Base-by-base conservation (phyloP, 2,329 filamentous ascomycete genomes). In the Cucurbitaria berberidis region DNA sequence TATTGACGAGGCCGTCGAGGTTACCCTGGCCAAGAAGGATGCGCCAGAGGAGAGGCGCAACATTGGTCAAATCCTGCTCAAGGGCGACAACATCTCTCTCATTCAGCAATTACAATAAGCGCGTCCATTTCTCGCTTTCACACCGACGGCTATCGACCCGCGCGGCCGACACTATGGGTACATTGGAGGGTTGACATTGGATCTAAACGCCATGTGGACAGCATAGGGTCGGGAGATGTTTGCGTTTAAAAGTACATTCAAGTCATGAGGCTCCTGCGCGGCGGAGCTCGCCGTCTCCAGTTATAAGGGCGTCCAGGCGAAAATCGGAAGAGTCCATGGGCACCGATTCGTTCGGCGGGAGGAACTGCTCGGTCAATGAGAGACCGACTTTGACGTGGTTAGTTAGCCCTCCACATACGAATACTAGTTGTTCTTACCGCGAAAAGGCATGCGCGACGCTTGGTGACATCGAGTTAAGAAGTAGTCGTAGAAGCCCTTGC, bases 401-500 rank as follows among this genome's bases (percentile, higher is more conserved):
- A 74, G 66, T 73, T 68, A 74, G 65, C 66, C 66, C 60, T 61
- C 57, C 61, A 64, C 57, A 59, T 48, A 56, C 57, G 55, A 65
- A 69, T 63, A 59, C 38, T 59, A 69, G 53, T 67, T 55, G 59
- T 68, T 73, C 81, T 78, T 77, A 87, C 85, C 82, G 64, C 86
- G 81, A 77, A 83, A 81, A 63, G 83, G 84, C 78, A 83, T 84
- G 60, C 64, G 65, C 75, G 74, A 73, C 60, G 66, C 68, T 61
- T 75, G 74, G 75, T 82, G 73, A 82, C 93, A 96, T 63, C 88
- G 86, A 68, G 88, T 85, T 70, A 99, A 78, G 75, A 96, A 99
- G 74, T 87, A 89, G 78, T 99, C 95, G 80, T 99, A 99, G 78
- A 96, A 99, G 27, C 95, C 95, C 75, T 91, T 96, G 51, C 95